Evolutionary conservation across 768 basidiomycete species (phyloP), one percentile per base, ranked within the genome.

Genomic region (Suillus paluster): DNA sequence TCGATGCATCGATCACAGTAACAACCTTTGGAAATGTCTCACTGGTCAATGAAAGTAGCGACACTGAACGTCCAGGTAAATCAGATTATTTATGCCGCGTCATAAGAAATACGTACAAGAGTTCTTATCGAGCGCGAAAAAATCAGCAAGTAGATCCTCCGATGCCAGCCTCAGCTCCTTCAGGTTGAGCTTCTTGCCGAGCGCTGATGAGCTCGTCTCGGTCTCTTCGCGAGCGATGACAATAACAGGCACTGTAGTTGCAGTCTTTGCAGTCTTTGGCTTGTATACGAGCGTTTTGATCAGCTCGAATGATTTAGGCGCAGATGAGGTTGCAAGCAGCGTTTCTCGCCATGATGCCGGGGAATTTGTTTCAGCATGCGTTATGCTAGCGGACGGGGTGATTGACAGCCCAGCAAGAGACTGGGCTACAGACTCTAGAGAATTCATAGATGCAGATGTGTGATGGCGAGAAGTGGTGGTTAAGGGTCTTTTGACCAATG

Each of bases 201-300:
- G 83, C 14, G 87, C 84, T 4, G 80, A 83, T 3, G 93, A 90
- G 73, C 84, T 88, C 9, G 90, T 91, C 70, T 95, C 91, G n/a
- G 92, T 92, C 30, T 84, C 81, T 70, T 97, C 94, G 69, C 86
- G 82, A 11, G 93, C 92, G 73, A 98, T 84, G 62, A 96, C 89
- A 66, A 98, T 83, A 61, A 98, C 87, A 9, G 95, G 95, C 57
- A 94, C 83, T 2, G 94, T 87, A 34, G 84, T 86, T 8, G 91
- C 92, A 0, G 86, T 84, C 75, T 97, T 97, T n/a, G 95, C 90
- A 3, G 95, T 94, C 77, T 96, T 96, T 36, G 95, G 95, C 73
- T 98, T 98, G 88, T 94, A 97, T 60, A 97, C 89, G 67, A 96
- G 88, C 53, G 91, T 92, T 75, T 95, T 95, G 73, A 91, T 83